Percentiles rank a stretch among this genome's conserved stretches.
These are phyloP conservation scores for Candida mesenterica DNA, from an alignment of 1,139 yeast species.

Conservation along the genomic window DNA sequence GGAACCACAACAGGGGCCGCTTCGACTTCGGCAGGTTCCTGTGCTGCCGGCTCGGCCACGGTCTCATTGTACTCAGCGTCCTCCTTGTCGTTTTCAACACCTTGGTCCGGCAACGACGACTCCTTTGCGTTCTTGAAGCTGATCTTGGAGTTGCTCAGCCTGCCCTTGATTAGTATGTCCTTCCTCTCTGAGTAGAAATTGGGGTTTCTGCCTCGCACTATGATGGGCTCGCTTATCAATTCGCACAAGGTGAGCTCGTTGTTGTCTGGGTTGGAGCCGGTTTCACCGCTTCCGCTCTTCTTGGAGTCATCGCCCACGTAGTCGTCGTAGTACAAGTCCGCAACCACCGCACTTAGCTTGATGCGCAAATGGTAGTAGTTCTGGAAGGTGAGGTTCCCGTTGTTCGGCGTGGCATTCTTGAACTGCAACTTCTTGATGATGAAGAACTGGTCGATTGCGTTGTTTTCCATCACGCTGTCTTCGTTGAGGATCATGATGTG, in stretches of 20 bases:
- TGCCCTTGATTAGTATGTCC: constrained; percentile 39
- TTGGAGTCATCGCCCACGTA: constrained; percentile 36
- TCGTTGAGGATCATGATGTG: constrained; percentile 34
- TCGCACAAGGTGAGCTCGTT: constrained; percentile 38
- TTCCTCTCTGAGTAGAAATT: constrained; percentile 58
- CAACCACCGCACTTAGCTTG: constrained; percentile 45
- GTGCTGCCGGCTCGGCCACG: constrained; percentile 5
- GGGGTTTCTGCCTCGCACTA: constrained; percentile 67
- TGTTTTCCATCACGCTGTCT: constrained; percentile 20
- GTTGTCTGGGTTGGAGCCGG: too few relatives aligned
- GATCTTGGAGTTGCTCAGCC: constrained; percentile 13
- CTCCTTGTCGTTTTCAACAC: constrained; percentile 5
- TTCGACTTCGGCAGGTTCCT: constrained; percentile 1
- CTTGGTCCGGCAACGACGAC: constrained; percentile 4
- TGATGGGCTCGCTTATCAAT: constrained; percentile 48
- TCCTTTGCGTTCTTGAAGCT: constrained; percentile 15
- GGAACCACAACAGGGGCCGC: constrained; percentile 3
- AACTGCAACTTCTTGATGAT: constrained; percentile 51
- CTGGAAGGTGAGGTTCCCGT: constrained; percentile 56
- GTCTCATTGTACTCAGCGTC: constrained; percentile 4
- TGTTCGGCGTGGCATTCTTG: constrained; percentile 63
- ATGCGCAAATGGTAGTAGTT: constrained; percentile 54
- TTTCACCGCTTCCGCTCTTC: constrained; percentile 3
- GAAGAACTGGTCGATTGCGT: constrained; percentile 33
- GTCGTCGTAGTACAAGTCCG: constrained; percentile 43